Percentiles rank a stretch among this genome's conserved stretches.
phyloP scores from a whole-genome alignment of 2,329 filamentous ascomycete genomes.

The Knufia petricola region DNA sequence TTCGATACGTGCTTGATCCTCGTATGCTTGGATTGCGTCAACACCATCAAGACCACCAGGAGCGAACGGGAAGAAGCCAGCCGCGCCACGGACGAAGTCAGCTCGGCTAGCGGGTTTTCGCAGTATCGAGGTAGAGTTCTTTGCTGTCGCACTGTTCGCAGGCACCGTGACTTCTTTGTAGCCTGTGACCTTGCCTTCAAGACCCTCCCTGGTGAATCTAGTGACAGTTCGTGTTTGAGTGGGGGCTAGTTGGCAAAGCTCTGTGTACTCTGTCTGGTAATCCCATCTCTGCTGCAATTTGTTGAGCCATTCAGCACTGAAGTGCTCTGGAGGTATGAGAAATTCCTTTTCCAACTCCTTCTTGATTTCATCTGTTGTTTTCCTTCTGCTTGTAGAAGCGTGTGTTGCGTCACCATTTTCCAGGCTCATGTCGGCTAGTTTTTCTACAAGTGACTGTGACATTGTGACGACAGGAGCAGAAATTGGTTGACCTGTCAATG shows the following conservation, averaged over 20 bases:
- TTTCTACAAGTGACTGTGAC: slow-evolving; percentile 4
- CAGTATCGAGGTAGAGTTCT: slow-evolving; percentile 83
- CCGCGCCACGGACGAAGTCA: slow-evolving; percentile 85
- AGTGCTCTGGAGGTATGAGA: slow-evolving; percentile 66
- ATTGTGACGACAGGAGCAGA: neutral
- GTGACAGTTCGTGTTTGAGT: slow-evolving; percentile 93
- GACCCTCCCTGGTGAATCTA: slow-evolving; percentile 78
- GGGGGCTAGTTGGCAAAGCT: slow-evolving; percentile 76
- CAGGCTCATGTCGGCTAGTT: neutral
- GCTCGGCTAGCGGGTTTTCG: slow-evolving; percentile 77
- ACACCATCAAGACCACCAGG: slow-evolving; percentile 82
- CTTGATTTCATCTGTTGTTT: slow-evolving; percentile 42
- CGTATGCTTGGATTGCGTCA: slow-evolving; percentile 72
- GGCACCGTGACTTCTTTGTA: slow-evolving; percentile 92
- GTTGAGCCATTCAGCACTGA: slow-evolving; percentile 80
- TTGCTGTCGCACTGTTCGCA: slow-evolving; percentile 78
- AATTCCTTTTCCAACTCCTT: slow-evolving; percentile 65
- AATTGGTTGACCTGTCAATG: too few species aligned
- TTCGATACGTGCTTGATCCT: slow-evolving; percentile 58
- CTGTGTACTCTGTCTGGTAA: slow-evolving; percentile 64
- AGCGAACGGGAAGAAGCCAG: slow-evolving; percentile 88
- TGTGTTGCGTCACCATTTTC: slow-evolving; percentile 6
- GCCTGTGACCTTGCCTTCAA: slow-evolving; percentile 85
- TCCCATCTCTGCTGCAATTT: slow-evolving; percentile 85
- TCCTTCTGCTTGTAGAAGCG: neutral